Conservation (phyloP, 2,329 filamentous ascomycete genomes). For the Beauveria varroae region DNA sequence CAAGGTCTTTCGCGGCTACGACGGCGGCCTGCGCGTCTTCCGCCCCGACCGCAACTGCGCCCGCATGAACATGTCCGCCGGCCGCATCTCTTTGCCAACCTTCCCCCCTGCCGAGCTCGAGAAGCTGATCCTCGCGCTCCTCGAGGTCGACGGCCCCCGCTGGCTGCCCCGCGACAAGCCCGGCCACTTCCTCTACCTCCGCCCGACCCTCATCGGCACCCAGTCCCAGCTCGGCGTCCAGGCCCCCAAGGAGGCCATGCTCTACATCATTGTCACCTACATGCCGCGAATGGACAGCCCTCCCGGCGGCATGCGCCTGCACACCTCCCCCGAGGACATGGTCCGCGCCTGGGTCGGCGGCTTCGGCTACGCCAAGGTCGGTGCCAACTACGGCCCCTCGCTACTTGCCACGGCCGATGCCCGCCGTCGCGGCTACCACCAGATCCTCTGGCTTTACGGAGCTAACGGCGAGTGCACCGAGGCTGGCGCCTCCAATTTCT, state of each 20-base stretch:
- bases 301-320: slow-evolving; percentile 58
- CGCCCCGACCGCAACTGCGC: slow-evolving; percentile 65
- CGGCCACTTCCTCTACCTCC: slow-evolving; percentile 73
- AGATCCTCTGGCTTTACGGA: slow-evolving; percentile 92
- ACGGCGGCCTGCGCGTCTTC: slow-evolving; percentile 69
- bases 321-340: slow-evolving; percentile 74
- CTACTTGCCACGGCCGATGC: slow-evolving; percentile 74
- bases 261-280: slow-evolving; percentile 71
- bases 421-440: slow-evolving; percentile 64
- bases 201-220: slow-evolving; percentile 80
- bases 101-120: slow-evolving; percentile 67
- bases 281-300: slow-evolving; percentile 50
- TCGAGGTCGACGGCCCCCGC: slow-evolving; percentile 64
- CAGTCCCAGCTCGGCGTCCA: slow-evolving; percentile 75
- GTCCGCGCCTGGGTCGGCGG: slow-evolving; percentile 90
- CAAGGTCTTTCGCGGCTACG: slow-evolving; percentile 74
- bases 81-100: slow-evolving; percentile 64
- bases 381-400: slow-evolving; percentile 86
- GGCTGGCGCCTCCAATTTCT: slow-evolving; percentile 89
- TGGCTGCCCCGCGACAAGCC: slow-evolving; percentile 68
- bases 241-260: slow-evolving; percentile 70
- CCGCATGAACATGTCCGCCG: slow-evolving; percentile 53
- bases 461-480: slow-evolving; percentile 73
- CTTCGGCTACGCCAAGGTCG: slow-evolving; percentile 86
- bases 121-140: slow-evolving; percentile 64